Base-by-base conservation (phyloP, 768 basidiomycete species). In the Stropharia rugosoannulata region DNA sequence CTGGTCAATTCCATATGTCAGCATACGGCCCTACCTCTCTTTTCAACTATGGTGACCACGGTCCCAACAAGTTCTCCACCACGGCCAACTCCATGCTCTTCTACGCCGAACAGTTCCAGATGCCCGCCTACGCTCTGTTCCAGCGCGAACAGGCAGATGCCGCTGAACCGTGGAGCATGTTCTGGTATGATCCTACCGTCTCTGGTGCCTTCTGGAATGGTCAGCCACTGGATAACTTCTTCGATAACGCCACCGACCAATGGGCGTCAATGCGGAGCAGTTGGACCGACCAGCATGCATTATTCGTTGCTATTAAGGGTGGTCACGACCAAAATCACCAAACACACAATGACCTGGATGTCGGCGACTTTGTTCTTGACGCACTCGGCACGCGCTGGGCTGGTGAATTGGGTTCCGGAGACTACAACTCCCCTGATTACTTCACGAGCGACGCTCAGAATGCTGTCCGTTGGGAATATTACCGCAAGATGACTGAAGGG, bases 401-500 rank as follows among this genome's bases (percentile, higher is more conserved):
- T 48, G 96, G 97, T 56, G 96, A 98, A 64, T 83, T 94, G 44
- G 96, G 97, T 4, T 91, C 88, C 5, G 94, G 80, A 3, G 83
- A 99, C 68, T 99, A 99, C 69, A 58, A 54, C 37, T 76, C 93
- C 2, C 66, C 71, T 1, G 78, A 79, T 37, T 98, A 98, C 76
- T 99, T 99, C 78, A 75, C 69, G 29, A 83, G 69, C 55, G 93
- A 92, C 60, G 67, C 70, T 0, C 93, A 96, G 69, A 73, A 77
- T 56, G 80, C 85, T 45, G 68, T 74, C 19, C 81, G 96, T 52
- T 98, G 95, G 95, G 64, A 82, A 59, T 98, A 97, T 75, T 99
- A 97, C 79, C 83, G 95, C 68, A 98, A 95, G 80, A 85, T 87
- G 74, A 97, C 96, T 4, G 93, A 96, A 72, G 97, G 97, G 2